A percentile compares a stretch with the other conserved stretches of the same genome.
Conservation (phyloP, 345 rosid species). For the Abelmoschus esculentus region DNA sequence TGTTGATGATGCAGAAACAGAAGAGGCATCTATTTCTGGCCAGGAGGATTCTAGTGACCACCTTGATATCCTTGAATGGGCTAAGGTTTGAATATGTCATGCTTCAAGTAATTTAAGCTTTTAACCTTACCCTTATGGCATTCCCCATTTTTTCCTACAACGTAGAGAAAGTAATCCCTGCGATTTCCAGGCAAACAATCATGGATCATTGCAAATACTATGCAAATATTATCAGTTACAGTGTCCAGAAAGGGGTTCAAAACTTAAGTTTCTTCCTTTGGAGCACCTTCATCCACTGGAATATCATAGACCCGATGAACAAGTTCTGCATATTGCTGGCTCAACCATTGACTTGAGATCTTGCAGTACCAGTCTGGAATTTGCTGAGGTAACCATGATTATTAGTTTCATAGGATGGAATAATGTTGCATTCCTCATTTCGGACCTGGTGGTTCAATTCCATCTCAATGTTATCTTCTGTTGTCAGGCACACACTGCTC, state of each 20-base stretch:
- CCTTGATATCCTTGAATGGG: constrained; percentile 80
- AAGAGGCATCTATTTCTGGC: constrained; percentile 80
- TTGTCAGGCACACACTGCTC: constrained; percentile 62
- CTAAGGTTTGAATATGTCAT: constrained; percentile 52
- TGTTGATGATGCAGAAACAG: constrained; percentile 64
- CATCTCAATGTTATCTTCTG: constrained; percentile 18
- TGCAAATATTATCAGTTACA: constrained; percentile 61
- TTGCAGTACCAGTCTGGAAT: constrained; percentile 62
- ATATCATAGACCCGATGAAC: constrained; percentile 65
- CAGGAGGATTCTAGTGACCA: constrained; percentile 66
- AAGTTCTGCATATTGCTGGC: constrained; percentile 49
- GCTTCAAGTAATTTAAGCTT: constrained; percentile 6
- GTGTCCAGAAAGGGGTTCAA: constrained; percentile 68
- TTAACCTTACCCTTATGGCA: not conserved
- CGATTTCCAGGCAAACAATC: constrained; percentile 52
- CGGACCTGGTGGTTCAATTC: not conserved
- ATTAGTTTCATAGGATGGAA: not conserved
- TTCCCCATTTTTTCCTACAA: not conserved
- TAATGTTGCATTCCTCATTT: constrained; percentile 13
- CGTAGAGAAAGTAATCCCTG: not conserved
- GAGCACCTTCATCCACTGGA: constrained; percentile 83
- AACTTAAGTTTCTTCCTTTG: constrained; percentile 70
- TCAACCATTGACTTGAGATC: constrained; percentile 62
- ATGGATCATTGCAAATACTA: constrained; percentile 74
- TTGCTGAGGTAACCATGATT: constrained; percentile 58